These are phyloP conservation scores for Stylosanthes scabra DNA, from an alignment of 331 rosid genomes.

Conservation along the genomic window DNA sequence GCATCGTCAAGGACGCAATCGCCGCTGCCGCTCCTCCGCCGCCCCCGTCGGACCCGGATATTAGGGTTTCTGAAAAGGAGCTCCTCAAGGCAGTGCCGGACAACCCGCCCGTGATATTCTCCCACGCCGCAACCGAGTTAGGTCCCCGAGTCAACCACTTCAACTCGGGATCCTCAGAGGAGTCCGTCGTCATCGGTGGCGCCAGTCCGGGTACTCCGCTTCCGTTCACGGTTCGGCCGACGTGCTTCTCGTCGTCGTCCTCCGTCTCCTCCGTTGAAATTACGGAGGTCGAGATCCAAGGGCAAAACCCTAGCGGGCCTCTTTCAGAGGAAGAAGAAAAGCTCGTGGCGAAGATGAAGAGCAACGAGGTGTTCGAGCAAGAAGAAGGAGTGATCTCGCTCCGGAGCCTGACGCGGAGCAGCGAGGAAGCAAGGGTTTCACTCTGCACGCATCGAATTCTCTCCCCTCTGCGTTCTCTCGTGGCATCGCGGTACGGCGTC, in stretches of 20 bases:
- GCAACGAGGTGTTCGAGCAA: slow-evolving; percentile 61
- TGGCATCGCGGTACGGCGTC: slow-evolving; percentile 53
- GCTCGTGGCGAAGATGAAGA: slow-evolving; percentile 51
- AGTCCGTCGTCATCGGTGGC: slow-evolving; percentile 50
- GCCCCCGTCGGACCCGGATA: background rate
- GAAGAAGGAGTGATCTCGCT: slow-evolving; percentile 68
- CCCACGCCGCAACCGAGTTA: slow-evolving; percentile 86
- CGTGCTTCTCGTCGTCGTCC: slow-evolving; percentile 61
- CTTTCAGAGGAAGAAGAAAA: slow-evolving; percentile 56
- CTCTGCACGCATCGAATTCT: slow-evolving; percentile 67
- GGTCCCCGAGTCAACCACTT: slow-evolving; percentile 64
- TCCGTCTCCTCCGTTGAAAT: slow-evolving; percentile 45
- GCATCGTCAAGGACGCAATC: slow-evolving; percentile 43
- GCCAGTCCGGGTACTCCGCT: slow-evolving; percentile 65
- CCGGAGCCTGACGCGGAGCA: slow-evolving; percentile 60
- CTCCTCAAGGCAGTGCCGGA: slow-evolving; percentile 67
- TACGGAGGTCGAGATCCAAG: slow-evolving; percentile 39
- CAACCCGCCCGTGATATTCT: slow-evolving; percentile 56
- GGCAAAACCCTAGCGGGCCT: slow-evolving; percentile 42
- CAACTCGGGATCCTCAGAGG: slow-evolving; percentile 72
- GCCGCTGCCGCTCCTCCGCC: slow-evolving; percentile 6
- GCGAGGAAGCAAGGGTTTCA: slow-evolving; percentile 63
- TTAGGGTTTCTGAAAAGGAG: slow-evolving; percentile 69
- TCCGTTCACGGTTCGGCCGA: slow-evolving; percentile 69
- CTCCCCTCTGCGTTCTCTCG: slow-evolving; percentile 49